Conservation (phyloP, 371 early-diverging fungal species). For the Circinella umbellata region DNA sequence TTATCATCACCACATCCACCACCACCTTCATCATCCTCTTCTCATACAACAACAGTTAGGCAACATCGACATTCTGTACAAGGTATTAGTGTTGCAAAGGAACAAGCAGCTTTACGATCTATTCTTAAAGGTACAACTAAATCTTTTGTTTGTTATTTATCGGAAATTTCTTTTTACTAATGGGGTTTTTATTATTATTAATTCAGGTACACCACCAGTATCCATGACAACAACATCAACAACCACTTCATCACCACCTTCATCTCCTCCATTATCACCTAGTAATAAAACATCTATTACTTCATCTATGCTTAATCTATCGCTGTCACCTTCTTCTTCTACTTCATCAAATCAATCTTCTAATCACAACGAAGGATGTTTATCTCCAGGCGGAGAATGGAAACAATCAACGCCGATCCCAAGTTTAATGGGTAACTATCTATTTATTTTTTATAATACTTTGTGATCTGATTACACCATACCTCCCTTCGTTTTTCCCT, state of each 20-base stretch:
- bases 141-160: background rate
- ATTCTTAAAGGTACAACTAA: conserved; percentile 12
- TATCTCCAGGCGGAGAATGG: conserved; percentile 19
- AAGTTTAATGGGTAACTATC: conserved; percentile 44
- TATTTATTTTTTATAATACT: background rate
- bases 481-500: no score
- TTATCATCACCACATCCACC: conserved; percentile 13
- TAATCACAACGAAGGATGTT: background rate
- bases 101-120: conserved; percentile 39
- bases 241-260: conserved; percentile 26
- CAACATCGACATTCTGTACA: conserved; percentile 54
- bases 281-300: conserved; percentile 22
- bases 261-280: conserved; percentile 10
- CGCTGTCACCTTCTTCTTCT: conserved; percentile 42
- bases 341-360: conserved; percentile 25
- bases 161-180: conserved; percentile 1
- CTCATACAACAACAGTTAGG: conserved; percentile 18
- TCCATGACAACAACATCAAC: conserved; percentile 13
- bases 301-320: conserved; percentile 47
- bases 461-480: background rate
- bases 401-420: conserved; percentile 35
- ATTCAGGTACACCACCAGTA: background rate
- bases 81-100: conserved; percentile 49
- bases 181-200: no score
- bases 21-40: conserved; percentile 3